Evolutionary conservation across 176 grass and related monocot genomes (phyloP).

Genomic region (Lolium multiflorum): DNA sequence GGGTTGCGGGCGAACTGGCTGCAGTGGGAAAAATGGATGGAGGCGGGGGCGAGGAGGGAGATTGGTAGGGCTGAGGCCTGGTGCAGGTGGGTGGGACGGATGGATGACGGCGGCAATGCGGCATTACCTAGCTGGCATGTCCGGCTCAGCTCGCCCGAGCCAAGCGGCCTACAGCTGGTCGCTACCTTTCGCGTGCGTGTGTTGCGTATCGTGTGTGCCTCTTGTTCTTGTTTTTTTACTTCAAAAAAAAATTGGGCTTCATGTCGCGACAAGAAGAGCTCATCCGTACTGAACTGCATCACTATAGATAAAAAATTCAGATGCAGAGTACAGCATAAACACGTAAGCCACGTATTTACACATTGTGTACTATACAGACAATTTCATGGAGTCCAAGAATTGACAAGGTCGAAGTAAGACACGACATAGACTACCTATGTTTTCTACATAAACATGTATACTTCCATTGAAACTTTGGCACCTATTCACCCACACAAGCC

Average conservation of each 20-base stretch:
- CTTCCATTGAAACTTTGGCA: too few relatives aligned
- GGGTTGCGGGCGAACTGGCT: too few relatives aligned
- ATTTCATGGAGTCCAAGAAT: background rate
- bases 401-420: background rate
- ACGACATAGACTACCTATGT: too few relatives aligned
- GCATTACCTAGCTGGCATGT: constrained; percentile 40
- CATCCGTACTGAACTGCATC: background rate
- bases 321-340: background rate
- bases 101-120: constrained; percentile 51
- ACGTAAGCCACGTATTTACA: background rate
- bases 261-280: constrained; percentile 25
- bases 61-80: constrained; percentile 27
- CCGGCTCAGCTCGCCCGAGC: constrained; percentile 36
- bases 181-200: background rate
- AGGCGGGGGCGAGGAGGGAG: background rate
- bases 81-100: constrained; percentile 15
- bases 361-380: background rate
- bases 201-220: background rate
- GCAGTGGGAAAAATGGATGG: constrained; percentile 29
- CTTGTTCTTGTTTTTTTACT: background rate
- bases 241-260: background rate
- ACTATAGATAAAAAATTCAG: background rate
- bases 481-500: too few relatives aligned
- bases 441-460: too few relatives aligned
- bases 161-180: constrained; percentile 33